A percentile compares a stretch with the other conserved stretches of the same genome.
Conservation (phyloP, 441 rosid genomes). For the Mallotus japonicus region DNA sequence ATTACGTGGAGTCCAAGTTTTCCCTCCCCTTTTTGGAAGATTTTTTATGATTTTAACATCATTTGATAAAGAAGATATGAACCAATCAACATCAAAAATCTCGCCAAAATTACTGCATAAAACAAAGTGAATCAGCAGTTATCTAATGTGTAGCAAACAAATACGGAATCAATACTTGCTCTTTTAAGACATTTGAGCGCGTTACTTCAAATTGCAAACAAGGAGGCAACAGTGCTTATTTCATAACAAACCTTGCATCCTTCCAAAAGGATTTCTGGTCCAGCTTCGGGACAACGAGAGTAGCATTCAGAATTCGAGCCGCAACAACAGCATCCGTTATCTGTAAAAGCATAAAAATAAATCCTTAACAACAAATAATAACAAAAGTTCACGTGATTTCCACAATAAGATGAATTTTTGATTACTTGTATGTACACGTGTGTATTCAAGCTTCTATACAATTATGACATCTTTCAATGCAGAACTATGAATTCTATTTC, state of each 20-base stretch:
- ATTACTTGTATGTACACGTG: not conserved
- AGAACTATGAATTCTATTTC: not conserved
- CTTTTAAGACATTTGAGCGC: not conserved
- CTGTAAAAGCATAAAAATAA: constrained; percentile 35
- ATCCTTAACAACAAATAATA: too few species aligned
- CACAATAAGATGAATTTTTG: not conserved
- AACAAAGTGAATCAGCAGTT: constrained; percentile 6
- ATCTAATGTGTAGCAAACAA: not conserved
- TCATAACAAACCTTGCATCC: constrained; percentile 69
- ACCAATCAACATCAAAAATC: constrained; percentile 78
- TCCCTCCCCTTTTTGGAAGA: constrained; percentile 68
- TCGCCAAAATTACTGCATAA: constrained; percentile 72
- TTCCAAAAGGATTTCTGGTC: constrained; percentile 98
- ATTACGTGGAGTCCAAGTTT: constrained; percentile 44
- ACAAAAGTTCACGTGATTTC: not conserved
- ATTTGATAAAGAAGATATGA: constrained; percentile 64
- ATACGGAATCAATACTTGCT: constrained; percentile 4
- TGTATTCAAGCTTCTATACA: not conserved
- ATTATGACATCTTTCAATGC: not conserved
- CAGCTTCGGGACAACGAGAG: constrained; percentile 92
- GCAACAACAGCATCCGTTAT: constrained; percentile 97
- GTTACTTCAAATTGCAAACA: too few species aligned
- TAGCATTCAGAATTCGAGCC: constrained; percentile 88
- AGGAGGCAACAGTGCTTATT: too few species aligned
- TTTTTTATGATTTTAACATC: constrained; percentile 81